Conservation (phyloP, 2,329 filamentous ascomycete species). For the Trichophyton simii region DNA sequence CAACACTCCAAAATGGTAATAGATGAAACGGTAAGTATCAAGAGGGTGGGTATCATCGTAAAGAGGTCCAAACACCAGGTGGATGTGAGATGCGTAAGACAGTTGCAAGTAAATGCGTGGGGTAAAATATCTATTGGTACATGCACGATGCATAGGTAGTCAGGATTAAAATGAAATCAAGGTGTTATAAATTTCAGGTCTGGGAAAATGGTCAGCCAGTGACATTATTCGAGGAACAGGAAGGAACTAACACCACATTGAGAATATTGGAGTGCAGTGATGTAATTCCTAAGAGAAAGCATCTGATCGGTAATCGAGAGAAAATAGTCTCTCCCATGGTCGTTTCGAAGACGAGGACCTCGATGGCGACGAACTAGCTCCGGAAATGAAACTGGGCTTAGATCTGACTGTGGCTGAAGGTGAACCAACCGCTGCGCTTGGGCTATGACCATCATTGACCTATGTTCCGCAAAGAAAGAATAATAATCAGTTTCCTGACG, state of each 20-base stretch:
- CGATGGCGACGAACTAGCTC: slow-evolving; percentile 14
- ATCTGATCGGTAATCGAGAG: slow-evolving; percentile 29
- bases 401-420: not conserved
- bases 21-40: not conserved
- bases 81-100: too few relatives aligned
- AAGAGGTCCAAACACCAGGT: not conserved
- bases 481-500: slow-evolving; percentile 12
- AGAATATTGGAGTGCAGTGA: not conserved
- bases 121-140: not conserved
- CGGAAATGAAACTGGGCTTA: not conserved
- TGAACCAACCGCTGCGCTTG: not conserved
- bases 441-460: slow-evolving; percentile 4
- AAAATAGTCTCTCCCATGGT: slow-evolving; percentile 34
- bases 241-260: not conserved
- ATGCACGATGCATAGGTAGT: not conserved
- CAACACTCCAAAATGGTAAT: not conserved
- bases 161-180: not conserved
- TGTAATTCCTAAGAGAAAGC: not conserved
- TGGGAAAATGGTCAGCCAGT: not conserved
- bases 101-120: not conserved
- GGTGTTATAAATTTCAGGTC: not conserved
- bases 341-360: slow-evolving; percentile 20
- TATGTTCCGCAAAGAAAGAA: slow-evolving; percentile 8
- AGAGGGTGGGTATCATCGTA: not conserved
- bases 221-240: not conserved